Evolutionary conservation across 164 flowering plant species (phyloP).

Genomic region (Buxus sempervirens): DNA sequence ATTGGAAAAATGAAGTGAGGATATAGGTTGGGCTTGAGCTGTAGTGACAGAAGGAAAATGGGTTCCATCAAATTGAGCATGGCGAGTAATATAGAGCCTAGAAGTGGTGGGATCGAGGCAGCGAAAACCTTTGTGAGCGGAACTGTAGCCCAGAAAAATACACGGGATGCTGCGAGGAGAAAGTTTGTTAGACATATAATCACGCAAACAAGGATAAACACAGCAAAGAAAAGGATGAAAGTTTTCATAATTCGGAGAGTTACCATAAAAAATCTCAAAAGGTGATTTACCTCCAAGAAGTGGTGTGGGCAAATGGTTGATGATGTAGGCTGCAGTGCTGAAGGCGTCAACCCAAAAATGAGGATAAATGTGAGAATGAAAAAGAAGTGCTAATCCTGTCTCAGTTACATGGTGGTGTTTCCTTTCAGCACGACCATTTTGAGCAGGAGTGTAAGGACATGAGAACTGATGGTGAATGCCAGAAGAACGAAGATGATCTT

Average conservation of each 20-base stretch:
- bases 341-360: background rate
- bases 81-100: constrained; percentile 1
- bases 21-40: background rate
- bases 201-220: background rate
- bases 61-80: constrained; percentile 5
- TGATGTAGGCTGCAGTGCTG: background rate
- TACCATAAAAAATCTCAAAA: constrained; percentile 7
- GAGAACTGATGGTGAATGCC: constrained; percentile 7
- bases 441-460: constrained; percentile 8
- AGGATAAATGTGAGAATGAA: constrained; percentile 5
- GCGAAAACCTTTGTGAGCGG: background rate
- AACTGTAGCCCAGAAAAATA: constrained; percentile 4
- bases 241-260: constrained; percentile 8
- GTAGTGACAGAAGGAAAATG: background rate
- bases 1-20: background rate
- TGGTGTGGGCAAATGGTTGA: constrained; percentile 4
- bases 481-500: background rate
- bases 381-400: background rate
- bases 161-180: background rate
- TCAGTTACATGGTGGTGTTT: background rate
- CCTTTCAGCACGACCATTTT: background rate
- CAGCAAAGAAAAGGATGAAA: constrained; percentile 9
- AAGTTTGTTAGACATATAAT: background rate
- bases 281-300: constrained; percentile 11
- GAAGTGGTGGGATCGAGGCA: constrained; percentile 1